Conservation (phyloP, 1,284 basidiomycete species). For the Fomitopsis schrenkii region DNA sequence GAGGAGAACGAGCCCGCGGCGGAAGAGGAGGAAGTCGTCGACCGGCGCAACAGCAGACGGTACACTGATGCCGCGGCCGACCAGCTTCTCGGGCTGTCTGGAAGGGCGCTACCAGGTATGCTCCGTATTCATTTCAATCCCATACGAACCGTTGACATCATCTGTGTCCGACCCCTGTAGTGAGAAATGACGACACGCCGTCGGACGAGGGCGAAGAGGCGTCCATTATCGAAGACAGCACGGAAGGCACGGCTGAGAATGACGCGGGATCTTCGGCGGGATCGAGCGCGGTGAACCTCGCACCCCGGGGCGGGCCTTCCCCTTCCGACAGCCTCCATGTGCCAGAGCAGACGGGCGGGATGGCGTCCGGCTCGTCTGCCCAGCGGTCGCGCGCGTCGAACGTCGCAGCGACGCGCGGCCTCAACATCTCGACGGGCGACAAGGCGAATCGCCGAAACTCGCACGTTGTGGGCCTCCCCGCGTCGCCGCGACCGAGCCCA, state of each 20-base stretch:
- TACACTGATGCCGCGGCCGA: conserved; percentile 79
- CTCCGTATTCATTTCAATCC: conserved; percentile 13
- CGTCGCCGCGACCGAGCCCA: conserved; percentile 11
- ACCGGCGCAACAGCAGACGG: conserved; percentile 70
- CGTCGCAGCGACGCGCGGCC: conserved; percentile 63
- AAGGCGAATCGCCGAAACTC: conserved; percentile 55
- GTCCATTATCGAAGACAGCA: conserved; percentile 65
- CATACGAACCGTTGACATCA: conserved; percentile 14
- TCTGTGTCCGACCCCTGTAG: conserved; percentile 38
- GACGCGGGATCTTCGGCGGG: conserved; percentile 47
- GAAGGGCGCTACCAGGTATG: conserved; percentile 61
- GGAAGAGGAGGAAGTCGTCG: conserved; percentile 28
- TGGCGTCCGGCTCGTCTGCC: conserved; percentile 12
- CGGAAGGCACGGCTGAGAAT: conserved; percentile 58
- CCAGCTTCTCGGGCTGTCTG: conserved; percentile 67
- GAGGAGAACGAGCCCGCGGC: conserved; percentile 25
- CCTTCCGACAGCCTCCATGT: conserved; percentile 14
- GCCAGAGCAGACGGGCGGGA: conserved; percentile 10
- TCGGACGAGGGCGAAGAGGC: conserved; percentile 67
- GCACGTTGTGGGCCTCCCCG: conserved; percentile 57
- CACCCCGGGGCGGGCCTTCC: conserved; percentile 4
- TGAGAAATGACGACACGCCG: conserved; percentile 42
- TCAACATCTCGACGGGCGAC: conserved; percentile 57
- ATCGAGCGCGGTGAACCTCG: conserved; percentile 34
- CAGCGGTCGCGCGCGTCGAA: conserved; percentile 49